Percentiles rank a stretch among this genome's conserved stretches.
Conservation (phyloP, 495 filamentous ascomycete species). For the Penicillium maclennaniae region DNA sequence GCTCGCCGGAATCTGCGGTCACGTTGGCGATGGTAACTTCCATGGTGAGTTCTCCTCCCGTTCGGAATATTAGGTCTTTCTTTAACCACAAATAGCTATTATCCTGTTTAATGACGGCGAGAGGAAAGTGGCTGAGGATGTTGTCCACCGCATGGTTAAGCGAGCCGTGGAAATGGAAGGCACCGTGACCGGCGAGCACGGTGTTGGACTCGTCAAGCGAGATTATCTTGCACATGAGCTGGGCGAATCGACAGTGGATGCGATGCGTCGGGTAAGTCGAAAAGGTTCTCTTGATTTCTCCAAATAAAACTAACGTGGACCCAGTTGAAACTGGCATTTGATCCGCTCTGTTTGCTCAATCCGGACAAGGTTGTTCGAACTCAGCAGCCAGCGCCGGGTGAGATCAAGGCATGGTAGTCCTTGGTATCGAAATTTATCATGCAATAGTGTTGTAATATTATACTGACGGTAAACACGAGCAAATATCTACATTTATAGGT, state of each 20-base stretch:
- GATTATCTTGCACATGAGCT: constrained; percentile 59
- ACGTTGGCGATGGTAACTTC: constrained; percentile 67
- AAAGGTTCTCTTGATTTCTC: not conserved
- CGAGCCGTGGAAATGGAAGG: constrained; percentile 62
- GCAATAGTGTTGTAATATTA: not conserved
- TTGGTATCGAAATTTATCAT: not conserved
- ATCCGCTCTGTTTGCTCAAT: constrained; percentile 63
- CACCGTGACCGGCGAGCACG: constrained; percentile 63
- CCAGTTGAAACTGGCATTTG: constrained; percentile 62
- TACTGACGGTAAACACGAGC: not conserved
- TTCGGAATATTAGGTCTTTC: not conserved
- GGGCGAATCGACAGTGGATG: constrained; percentile 52
- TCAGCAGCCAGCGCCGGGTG: constrained; percentile 35
- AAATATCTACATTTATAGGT: not conserved
- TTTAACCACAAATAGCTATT: constrained; percentile 35
- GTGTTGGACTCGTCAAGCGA: constrained; percentile 58
- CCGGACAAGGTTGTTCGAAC: constrained; percentile 62
- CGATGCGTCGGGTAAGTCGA: constrained; percentile 57
- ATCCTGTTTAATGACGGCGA: constrained; percentile 57
- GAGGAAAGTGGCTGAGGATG: constrained; percentile 42
- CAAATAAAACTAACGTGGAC: constrained; percentile 9
- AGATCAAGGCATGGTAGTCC: constrained; percentile 40
- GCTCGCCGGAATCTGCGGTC: constrained; percentile 60
- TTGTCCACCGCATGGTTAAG: constrained; percentile 60
- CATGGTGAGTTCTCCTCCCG: constrained; percentile 40